Conservation (phyloP, 192 early-diverging fungal species). For the Rhizophagus clarus region DNA sequence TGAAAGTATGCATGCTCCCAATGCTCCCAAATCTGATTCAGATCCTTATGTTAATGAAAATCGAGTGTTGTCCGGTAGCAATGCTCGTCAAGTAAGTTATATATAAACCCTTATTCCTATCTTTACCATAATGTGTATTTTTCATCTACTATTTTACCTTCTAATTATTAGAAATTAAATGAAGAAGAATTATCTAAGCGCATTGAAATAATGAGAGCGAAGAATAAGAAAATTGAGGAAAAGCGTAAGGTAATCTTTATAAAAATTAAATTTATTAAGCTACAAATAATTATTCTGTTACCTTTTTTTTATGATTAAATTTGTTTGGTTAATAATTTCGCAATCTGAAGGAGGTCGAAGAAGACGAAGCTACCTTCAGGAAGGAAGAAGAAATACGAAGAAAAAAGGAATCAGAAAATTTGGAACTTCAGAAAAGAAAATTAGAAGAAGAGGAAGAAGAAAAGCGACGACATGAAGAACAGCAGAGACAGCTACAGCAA, state of each 20-base stretch:
- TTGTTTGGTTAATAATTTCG: neutral
- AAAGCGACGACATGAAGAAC: neutral
- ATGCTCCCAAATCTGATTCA: neutral
- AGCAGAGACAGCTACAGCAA: slow-evolving; percentile 12
- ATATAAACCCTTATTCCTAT: neutral
- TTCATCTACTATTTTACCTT: neutral
- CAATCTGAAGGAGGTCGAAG: slow-evolving; percentile 5
- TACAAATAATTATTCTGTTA: neutral
- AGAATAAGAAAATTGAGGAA: slow-evolving; percentile 18
- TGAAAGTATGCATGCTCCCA: neutral
- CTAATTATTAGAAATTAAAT: slow-evolving; percentile 2
- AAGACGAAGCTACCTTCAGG: slow-evolving; percentile 16
- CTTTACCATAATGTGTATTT: neutral
- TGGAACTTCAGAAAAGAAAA: slow-evolving; percentile 14
- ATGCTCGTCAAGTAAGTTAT: neutral
- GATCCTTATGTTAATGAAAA: slow-evolving; percentile 25
- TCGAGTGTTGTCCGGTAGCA: slow-evolving; percentile 9
- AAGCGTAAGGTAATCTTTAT: slow-evolving; percentile 22
- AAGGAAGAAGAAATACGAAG: slow-evolving; percentile 29
- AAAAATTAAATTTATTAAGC: too few relatives aligned
- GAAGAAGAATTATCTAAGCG: slow-evolving; percentile 5
- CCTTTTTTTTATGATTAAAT: neutral
- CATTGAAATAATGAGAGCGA: neutral
- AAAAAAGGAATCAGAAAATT: slow-evolving; percentile 24
- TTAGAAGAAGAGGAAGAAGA: slow-evolving; percentile 18